Percentiles rank a stretch among this genome's conserved stretches.
These are phyloP conservation scores for Logfia minima DNA, from an alignment of 129 eudicot species.

Conservation along the genomic window DNA sequence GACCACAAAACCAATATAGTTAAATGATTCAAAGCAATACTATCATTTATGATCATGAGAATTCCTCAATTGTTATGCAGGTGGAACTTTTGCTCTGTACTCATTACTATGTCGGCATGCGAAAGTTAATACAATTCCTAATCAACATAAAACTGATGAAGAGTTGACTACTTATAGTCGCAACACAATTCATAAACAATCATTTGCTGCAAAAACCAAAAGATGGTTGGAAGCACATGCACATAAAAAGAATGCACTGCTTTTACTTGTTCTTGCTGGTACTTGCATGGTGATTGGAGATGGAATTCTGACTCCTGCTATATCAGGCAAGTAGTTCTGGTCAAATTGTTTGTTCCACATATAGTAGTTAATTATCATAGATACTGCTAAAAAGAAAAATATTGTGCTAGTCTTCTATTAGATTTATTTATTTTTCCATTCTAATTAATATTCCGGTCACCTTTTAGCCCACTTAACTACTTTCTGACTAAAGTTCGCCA, in stretches of 20 bases:
- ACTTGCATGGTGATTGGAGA: constrained; percentile 96
- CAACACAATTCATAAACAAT: constrained; percentile 61
- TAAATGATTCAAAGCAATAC: not conserved
- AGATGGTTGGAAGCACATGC: constrained; percentile 77
- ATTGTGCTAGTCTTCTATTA: constrained; percentile 1
- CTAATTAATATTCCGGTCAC: not conserved
- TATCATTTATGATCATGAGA: constrained; percentile 8
- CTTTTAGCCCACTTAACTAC: not conserved
- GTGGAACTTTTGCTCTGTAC: constrained; percentile 96
- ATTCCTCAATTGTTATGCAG: constrained; percentile 33
- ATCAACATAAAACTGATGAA: constrained; percentile 91
- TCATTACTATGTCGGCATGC: constrained; percentile 92
- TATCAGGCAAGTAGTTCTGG: constrained; percentile 56
- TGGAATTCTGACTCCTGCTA: constrained; percentile 96
- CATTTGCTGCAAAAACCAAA: constrained; percentile 87
- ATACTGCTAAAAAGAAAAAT: constrained; percentile 5
- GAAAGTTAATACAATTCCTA: constrained; percentile 80
- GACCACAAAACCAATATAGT: not conserved
- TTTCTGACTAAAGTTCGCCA: not conserved
- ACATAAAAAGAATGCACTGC: constrained; percentile 73
- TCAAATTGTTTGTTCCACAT: not conserved
- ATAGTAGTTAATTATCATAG: too few species aligned
- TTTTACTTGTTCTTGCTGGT: constrained; percentile 82
- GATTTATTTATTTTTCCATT: not conserved
- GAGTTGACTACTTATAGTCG: constrained; percentile 96